Conservation (phyloP, 768 basidiomycete species). For the Suillus subluteus region DNA sequence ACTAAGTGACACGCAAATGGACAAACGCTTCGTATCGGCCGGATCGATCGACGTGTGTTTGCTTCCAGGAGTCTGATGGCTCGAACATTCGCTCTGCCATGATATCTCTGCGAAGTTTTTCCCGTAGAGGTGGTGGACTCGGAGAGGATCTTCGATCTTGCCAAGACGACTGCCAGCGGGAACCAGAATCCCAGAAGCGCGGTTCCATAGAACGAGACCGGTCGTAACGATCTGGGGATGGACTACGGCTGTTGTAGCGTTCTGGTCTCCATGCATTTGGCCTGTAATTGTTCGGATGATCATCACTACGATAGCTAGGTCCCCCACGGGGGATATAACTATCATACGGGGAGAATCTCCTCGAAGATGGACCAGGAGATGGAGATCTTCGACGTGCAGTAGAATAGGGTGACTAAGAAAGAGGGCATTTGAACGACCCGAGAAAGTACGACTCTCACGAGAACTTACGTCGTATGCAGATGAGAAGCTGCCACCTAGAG, state of each 20-base stretch:
- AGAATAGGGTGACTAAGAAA: constrained; percentile 24
- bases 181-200: constrained; percentile 50
- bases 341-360: constrained; percentile 48
- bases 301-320: constrained; percentile 39
- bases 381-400: constrained; percentile 49
- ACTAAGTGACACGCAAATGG: constrained; percentile 25
- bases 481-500: constrained; percentile 23
- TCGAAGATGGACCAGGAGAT: constrained; percentile 51
- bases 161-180: constrained; percentile 43
- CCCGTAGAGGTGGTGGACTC: constrained; percentile 38
- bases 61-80: constrained; percentile 74
- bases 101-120: constrained; percentile 39
- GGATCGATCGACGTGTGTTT: constrained; percentile 51
- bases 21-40: constrained; percentile 46
- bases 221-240: constrained; percentile 57
- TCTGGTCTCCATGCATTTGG: constrained; percentile 42
- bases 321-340: constrained; percentile 51
- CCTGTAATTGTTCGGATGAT: constrained; percentile 46
- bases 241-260: constrained; percentile 46
- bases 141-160: constrained; percentile 49
- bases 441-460: constrained; percentile 8
- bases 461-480: constrained; percentile 36
- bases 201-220: constrained; percentile 42
- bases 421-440: constrained; percentile 12
- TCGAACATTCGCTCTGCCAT: constrained; percentile 65